These are phyloP conservation scores for Talaromyces albobiverticillius DNA, from an alignment of 2,329 filamentous ascomycete species.

Conservation along the genomic window DNA sequence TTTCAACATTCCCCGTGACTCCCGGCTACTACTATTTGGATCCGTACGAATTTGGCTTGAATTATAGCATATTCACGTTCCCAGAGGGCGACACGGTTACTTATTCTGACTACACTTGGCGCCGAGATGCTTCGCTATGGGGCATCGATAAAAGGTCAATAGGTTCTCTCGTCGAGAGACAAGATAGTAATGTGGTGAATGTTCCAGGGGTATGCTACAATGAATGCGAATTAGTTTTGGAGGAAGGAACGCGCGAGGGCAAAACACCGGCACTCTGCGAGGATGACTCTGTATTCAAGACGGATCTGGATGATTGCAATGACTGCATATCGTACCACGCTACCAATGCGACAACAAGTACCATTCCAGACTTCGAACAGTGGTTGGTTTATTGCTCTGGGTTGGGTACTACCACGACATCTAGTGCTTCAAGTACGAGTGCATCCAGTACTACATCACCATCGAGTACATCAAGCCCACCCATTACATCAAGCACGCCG, in stretches of 20 bases:
- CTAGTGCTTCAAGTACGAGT: neutral
- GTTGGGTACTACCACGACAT: neutral
- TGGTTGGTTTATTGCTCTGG: conserved; percentile 15
- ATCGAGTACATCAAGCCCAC: conserved; percentile 1
- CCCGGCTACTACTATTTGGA: conserved; percentile 65
- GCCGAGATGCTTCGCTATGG: neutral
- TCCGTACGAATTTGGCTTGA: conserved; percentile 60
- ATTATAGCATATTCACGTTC: conserved; percentile 57
- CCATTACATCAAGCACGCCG: neutral
- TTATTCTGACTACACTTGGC: neutral
- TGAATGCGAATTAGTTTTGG: conserved; percentile 48
- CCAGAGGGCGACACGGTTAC: conserved; percentile 7
- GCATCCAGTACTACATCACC: neutral
- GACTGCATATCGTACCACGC: conserved; percentile 12
- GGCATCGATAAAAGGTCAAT: neutral
- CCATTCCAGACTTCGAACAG: conserved; percentile 17
- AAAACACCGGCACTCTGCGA: conserved; percentile 34
- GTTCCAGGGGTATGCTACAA: conserved; percentile 52
- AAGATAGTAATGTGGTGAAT: neutral
- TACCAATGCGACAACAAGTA: neutral
- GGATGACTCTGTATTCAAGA: conserved; percentile 15
- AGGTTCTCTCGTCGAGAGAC: neutral
- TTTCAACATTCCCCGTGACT: conserved; percentile 50
- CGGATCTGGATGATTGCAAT: conserved; percentile 3
- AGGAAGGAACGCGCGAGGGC: conserved; percentile 49